Evolutionary conservation across 129 eudicot genomes (phyloP), one percentile per base, ranked within the genome.

Genomic region (sunflower (Helianthus annuus)): DNA sequence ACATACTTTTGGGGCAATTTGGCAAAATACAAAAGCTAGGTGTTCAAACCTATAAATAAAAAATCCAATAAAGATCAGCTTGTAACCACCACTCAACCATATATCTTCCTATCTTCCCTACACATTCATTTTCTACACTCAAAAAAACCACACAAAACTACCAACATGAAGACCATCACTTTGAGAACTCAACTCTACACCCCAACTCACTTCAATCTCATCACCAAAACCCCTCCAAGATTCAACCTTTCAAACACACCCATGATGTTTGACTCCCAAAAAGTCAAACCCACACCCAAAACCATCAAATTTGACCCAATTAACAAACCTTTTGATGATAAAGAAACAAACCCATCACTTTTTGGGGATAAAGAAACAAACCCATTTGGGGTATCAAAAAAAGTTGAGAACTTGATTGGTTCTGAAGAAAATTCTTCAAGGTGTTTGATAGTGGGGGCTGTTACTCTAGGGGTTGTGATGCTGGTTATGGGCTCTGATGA

Each of bases 401-500:
- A 78, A 48, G 52, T 10, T 40, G 75, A 64, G 49, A 64, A 17
- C 14, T 58, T 34, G 1, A 52, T 46, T 63, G 59, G 77, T 24
- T 61, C 64, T 29, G 73, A 69, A 11, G 77, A 76, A 0, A 38
- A 39, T 63, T 66, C 96, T 63, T 66, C 96, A 51, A 88, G 84
- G 76, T 64, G 54, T 64, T 60, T 87, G 83, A 53, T 87, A 12
- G 34, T 85, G 5, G 96, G 96, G 29, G 83, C 90, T 27, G 77
- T 82, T 16, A 81, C 95, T 7, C 32, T 93, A 14, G 96, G 95
- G 49, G 14, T 89, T 7, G 79, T 84, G 63, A 22, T 93, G 77
- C 70, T 93, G 16, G 32, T 93, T 11, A 85, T 89, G 90, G 94
- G 96, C 22, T 49, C 64, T 67, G 92, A 88, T 75, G 95, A 88